Percentiles rank a stretch among this genome's conserved stretches.
phyloP scores from a whole-genome alignment of 495 filamentous ascomycete species.

The Daldinia vernicosa region DNA sequence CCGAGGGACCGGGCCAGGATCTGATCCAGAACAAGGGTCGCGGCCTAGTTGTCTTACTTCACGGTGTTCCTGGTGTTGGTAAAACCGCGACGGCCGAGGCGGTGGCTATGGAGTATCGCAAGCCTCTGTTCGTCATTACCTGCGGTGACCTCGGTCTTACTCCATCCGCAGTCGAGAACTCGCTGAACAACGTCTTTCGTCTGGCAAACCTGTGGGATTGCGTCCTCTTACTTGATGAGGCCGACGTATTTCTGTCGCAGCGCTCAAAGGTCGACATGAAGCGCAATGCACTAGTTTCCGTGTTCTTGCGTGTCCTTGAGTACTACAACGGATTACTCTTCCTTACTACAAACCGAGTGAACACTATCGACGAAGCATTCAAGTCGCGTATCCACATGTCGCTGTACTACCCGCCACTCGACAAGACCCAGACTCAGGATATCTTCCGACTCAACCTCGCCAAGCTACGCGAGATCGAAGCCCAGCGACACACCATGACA shows the following conservation, averaged over 20 bases:
- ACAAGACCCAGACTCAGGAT: conserved; percentile 72
- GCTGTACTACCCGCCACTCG: conserved; percentile 68
- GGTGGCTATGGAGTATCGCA: conserved; percentile 58
- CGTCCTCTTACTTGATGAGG: conserved; percentile 64
- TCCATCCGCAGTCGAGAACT: conserved; percentile 46
- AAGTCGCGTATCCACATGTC: conserved; percentile 60
- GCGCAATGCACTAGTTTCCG: conserved; percentile 62
- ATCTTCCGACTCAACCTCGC: conserved; percentile 84
- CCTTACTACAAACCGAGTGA: conserved; percentile 63
- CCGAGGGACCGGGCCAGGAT: conserved; percentile 66
- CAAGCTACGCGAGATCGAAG: conserved; percentile 61
- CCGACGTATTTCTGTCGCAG: conserved; percentile 61
- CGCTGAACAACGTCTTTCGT: conserved; percentile 59
- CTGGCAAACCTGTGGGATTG: conserved; percentile 64
- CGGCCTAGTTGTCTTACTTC: conserved; percentile 61
- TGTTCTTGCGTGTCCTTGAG: conserved; percentile 62
- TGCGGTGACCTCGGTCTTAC: conserved; percentile 64
- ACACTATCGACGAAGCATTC: conserved; percentile 60
- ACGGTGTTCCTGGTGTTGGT: conserved; percentile 67
- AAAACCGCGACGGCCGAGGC: conserved; percentile 69
- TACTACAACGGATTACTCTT: conserved; percentile 63
- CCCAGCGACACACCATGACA: conserved; percentile 49
- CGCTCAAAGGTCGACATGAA: conserved; percentile 56
- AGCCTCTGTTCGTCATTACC: conserved; percentile 64
- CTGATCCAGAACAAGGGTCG: conserved; percentile 64